These are phyloP conservation scores for Malassezia cuniculi DNA, from an alignment of 1,284 basidiomycete genomes.

Conservation along the genomic window DNA sequence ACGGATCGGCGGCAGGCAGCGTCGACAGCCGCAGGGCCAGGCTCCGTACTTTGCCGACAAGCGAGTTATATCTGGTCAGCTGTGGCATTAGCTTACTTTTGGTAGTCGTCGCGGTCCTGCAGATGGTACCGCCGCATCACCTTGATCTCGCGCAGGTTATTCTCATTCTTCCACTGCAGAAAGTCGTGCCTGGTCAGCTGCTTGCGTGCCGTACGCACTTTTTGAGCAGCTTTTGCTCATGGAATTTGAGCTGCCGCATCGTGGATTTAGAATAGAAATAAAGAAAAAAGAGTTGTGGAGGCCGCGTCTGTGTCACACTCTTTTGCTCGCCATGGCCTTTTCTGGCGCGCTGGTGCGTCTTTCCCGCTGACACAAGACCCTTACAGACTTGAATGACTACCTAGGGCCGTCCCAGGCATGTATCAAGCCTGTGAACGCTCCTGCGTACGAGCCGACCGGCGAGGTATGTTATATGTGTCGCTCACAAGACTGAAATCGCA, in stretches of 20 bases:
- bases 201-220: conserved; percentile 21
- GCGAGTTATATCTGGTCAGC: conserved; percentile 69
- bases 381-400: conserved; percentile 95
- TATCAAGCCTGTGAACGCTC: conserved; percentile 71
- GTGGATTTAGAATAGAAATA: background rate
- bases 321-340: conserved; percentile 57
- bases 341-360: conserved; percentile 62
- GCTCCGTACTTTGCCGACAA: conserved; percentile 74
- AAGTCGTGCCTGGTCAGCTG: conserved; percentile 42
- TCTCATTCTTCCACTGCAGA: conserved; percentile 88
- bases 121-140: conserved; percentile 86
- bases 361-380: conserved; percentile 17
- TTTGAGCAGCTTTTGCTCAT: conserved; percentile 44
- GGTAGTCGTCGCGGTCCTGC: conserved; percentile 66
- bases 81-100: conserved; percentile 54
- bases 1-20: conserved; percentile 78
- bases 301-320: background rate
- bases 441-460: conserved; percentile 46
- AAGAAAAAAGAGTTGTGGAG: too few relatives aligned
- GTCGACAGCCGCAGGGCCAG: conserved; percentile 76
- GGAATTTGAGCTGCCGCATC: conserved; percentile 43
- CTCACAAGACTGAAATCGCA: conserved; percentile 61
- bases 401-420: conserved; percentile 93
- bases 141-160: conserved; percentile 76
- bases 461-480: conserved; percentile 3